Evolutionary conservation across 352 stramenopile species (phyloP), one percentile per base, ranked within the genome.

Genomic region (Phytopythium cucurbitacearum): DNA sequence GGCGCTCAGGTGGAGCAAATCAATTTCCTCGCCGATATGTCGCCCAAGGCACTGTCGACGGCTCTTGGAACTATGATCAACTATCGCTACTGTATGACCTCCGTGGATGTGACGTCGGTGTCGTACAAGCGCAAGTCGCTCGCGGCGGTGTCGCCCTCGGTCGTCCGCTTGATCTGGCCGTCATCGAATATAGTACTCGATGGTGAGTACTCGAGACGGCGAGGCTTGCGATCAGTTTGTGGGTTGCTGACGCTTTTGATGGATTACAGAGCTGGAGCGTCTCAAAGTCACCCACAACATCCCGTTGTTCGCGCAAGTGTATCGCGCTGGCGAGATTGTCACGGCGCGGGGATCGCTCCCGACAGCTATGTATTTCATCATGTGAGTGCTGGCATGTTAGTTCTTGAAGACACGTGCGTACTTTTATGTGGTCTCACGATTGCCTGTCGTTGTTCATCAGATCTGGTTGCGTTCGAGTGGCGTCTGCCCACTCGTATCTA

Each of bases 81-180:
- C 60, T 94, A 94, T 53, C 80, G 84, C 44, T 94, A 94, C 53
- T 87, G 77, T 53, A 91, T 94, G 78, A 89, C 68, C 5, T 87
- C 76, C 34, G 81, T 89, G 47, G 73, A 89, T 33, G 62, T 73
- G 5, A 91, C 84, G 10, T 92, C 81, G 3, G 69, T 85, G 7
- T 91, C 80, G 34, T 94, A 94, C 71, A 90, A 89, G 44, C 73
- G 78, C 12, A 71, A 87, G 47, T 87, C 78, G 11, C 61, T 83
- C 6, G 84, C 71, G 1, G 84, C 84, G 1, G 62, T 85, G 13
- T 88, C 84, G 1, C 70, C 77, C n/a, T 59, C 67, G 3, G 66
- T 79, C 21, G 69, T 72, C 39, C 78, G 80, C 5, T 57, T 88
- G 28, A 65, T 89, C n/a, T 87, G 81, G 67, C 68, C 64, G 0